Base-by-base conservation (phyloP, 371 early-diverging fungal genomes). In the Saksenaea oblongispora region DNA sequence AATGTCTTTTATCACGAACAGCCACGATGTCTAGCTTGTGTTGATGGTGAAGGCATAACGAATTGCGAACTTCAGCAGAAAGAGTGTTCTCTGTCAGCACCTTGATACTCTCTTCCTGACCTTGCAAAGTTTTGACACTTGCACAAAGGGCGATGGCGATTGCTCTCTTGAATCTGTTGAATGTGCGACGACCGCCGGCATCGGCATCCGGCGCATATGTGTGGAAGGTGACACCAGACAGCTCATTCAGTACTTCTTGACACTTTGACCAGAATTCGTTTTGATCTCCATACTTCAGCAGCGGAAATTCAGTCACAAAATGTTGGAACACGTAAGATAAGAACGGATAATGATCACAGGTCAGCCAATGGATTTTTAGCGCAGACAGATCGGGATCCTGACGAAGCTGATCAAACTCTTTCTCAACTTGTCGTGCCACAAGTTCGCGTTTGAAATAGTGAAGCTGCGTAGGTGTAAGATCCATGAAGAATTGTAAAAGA, bases 361-460 rank as follows among this genome's bases (percentile, higher is more conserved):
- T 22, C 7, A 47, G 24, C 10, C 51, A 22, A 17, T 17, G 51
- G 18, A 22, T 22, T 22, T 18, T 47, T 22, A 47, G 24, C 5
- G 17, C 58, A 7, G 58, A 28, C 26, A 69, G 24, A 34, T 69
- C 66, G 7, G 65, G 61, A 3, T 53, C 31, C 13, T 39, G 65
- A 44, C 61, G 51, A 5, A 75, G 53, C 17, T 61, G 41, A 22
- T 62, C 62, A 14, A 71, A 34, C 31, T 75, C 75, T 22, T 58
- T 18, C 13, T 61, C 58, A 17, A 75, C 27, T 34, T 72, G 64
- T 5, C 64, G 54, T 2, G 67, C 56, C 27, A 75, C 64, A 28
- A 75, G 61, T 57, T 75, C 65, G 26, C 75, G 64, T 18, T 75
- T 75, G 47, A 66, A 66, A 36, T 75, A 75, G 44, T 75, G 75